Percentiles rank a stretch among this genome's conserved stretches.
Evolutionary conservation across 2,329 filamentous ascomycete species (phyloP).

Genomic region (Aspergillus texensis): DNA sequence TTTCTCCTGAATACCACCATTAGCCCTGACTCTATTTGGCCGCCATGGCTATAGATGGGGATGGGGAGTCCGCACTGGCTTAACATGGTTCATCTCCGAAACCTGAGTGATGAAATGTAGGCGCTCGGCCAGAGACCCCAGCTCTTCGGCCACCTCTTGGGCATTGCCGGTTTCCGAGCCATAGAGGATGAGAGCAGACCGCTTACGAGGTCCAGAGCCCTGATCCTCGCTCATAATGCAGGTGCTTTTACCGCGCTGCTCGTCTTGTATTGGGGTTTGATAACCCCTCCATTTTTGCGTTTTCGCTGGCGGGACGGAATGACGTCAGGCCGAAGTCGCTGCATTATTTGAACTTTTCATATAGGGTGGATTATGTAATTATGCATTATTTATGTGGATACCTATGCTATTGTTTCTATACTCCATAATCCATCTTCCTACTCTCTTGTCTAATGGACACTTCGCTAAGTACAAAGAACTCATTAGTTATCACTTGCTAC

Average conservation of each 20-base stretch:
- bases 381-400: background rate
- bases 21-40: background rate
- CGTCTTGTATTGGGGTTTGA: slow-evolving; percentile 4
- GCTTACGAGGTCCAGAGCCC: slow-evolving; percentile 14
- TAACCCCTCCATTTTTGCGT: slow-evolving; percentile 21
- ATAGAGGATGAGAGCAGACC: slow-evolving; percentile 75
- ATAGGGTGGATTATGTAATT: background rate
- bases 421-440: too few species aligned
- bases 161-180: slow-evolving; percentile 95
- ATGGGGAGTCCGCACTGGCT: slow-evolving; percentile 63
- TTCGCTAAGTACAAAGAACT: too few species aligned
- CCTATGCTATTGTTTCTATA: too few species aligned
- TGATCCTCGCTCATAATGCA: slow-evolving; percentile 30
- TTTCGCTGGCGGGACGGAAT: slow-evolving; percentile 27
- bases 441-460: too few species aligned
- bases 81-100: slow-evolving; percentile 74
- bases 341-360: background rate
- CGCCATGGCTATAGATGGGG: background rate
- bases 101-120: slow-evolving; percentile 77
- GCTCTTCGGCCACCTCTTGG: slow-evolving; percentile 85
- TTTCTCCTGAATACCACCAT: slow-evolving; percentile 28
- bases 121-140: slow-evolving; percentile 73
- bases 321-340: slow-evolving; percentile 30
- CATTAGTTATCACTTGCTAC: too few species aligned
- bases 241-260: slow-evolving; percentile 7